These are phyloP conservation scores for Mucor indicus DNA, from an alignment of 371 early-diverging fungal species.

Conservation along the genomic window DNA sequence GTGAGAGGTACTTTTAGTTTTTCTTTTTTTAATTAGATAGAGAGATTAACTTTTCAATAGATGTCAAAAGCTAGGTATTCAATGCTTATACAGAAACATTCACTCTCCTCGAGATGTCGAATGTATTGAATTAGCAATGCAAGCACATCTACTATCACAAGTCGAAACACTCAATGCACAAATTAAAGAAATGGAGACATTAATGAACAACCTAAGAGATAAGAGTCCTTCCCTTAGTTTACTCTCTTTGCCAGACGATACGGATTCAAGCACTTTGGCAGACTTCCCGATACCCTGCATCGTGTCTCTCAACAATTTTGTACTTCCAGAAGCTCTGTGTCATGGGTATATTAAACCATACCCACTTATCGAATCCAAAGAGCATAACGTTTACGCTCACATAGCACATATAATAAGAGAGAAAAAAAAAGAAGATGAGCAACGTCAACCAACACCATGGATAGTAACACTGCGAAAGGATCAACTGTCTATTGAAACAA, in stretches of 20 bases:
- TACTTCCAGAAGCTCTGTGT: too few species aligned
- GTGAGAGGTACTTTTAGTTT: conserved; percentile 24
- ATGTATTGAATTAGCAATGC: conserved; percentile 19
- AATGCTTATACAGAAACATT: conserved; percentile 22
- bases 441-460: conserved; percentile 8
- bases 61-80: conserved; percentile 23
- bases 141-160: conserved; percentile 12
- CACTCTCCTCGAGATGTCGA: conserved; percentile 32
- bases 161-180: conserved; percentile 15
- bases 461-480: conserved; percentile 8
- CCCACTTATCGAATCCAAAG: too few species aligned
- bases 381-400: too few species aligned
- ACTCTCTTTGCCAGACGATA: too few species aligned
- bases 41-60: too few species aligned
- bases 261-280: too few species aligned
- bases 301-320: too few species aligned
- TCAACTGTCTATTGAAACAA: conserved; percentile 5
- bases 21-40: background rate
- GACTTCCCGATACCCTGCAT: too few species aligned
- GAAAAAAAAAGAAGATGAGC: too few species aligned
- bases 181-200: conserved; percentile 18
- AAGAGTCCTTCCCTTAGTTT: too few species aligned
- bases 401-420: too few species aligned
- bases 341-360: too few species aligned
- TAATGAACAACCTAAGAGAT: conserved; percentile 5